Percentiles rank a stretch among this genome's conserved stretches.
These are phyloP conservation scores for Pythium rhizo-oryzae DNA, from an alignment of 352 stramenopile genomes.

Conservation along the genomic window DNA sequence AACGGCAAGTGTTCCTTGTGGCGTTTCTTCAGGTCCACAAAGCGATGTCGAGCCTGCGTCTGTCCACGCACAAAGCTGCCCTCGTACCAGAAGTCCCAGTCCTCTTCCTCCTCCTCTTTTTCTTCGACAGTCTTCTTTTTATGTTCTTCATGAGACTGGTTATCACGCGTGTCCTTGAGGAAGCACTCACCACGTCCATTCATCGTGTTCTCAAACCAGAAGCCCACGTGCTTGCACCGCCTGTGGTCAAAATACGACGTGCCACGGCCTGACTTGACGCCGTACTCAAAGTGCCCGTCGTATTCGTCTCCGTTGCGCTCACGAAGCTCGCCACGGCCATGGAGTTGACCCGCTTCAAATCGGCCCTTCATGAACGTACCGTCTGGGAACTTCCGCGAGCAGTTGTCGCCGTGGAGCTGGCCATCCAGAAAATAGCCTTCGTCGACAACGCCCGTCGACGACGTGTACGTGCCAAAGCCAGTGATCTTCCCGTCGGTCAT, in stretches of 20 bases:
- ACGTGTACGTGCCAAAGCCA: conserved; percentile 57
- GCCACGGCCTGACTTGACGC: conserved; percentile 47
- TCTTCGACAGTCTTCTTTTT: neutral
- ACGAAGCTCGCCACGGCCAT: conserved; percentile 41
- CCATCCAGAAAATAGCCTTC: conserved; percentile 67
- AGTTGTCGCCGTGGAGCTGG: conserved; percentile 51
- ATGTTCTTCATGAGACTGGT: neutral
- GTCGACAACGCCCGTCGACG: conserved; percentile 62
- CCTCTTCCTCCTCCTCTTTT: conserved; percentile 21
- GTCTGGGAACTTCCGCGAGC: conserved; percentile 49
- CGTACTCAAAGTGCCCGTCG: conserved; percentile 62
- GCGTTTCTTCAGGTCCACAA: conserved; percentile 48
- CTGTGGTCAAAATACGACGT: conserved; percentile 41
- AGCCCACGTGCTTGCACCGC: conserved; percentile 53
- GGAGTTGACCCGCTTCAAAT: conserved; percentile 50
- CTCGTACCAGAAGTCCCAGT: conserved; percentile 78
- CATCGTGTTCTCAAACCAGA: conserved; percentile 70
- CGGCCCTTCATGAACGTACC: conserved; percentile 46
- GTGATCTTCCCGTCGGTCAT: conserved; percentile 64
- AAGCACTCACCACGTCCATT: conserved; percentile 62
- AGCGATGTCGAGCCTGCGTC: conserved; percentile 55
- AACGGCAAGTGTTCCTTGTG: conserved; percentile 43
- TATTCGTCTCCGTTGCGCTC: conserved; percentile 59
- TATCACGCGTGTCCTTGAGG: conserved; percentile 31
- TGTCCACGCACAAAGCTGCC: conserved; percentile 64